A percentile compares a stretch with the other conserved stretches of the same genome.
Conservation (phyloP, 2,329 filamentous ascomycete species). For the Sporothrix protearum region DNA sequence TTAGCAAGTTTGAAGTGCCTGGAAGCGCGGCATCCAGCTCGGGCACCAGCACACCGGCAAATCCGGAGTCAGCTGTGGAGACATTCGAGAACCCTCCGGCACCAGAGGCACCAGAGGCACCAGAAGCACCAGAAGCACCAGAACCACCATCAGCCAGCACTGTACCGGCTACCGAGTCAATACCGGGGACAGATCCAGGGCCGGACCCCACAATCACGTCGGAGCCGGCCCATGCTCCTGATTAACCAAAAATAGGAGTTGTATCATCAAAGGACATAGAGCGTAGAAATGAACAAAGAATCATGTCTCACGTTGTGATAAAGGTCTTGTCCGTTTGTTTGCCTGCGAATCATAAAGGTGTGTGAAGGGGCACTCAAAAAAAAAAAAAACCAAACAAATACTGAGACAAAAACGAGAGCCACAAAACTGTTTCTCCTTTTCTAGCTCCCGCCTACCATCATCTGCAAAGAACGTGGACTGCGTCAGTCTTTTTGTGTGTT, state of each 20-base stretch:
- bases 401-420: neutral
- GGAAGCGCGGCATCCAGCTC: neutral
- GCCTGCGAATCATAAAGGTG: constrained; percentile 2
- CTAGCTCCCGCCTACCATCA: neutral
- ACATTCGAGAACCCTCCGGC: neutral
- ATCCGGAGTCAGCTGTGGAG: constrained; percentile 1
- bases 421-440: neutral
- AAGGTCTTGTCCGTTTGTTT: constrained; percentile 4
- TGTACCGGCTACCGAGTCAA: neutral
- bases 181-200: constrained; percentile 1
- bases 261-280: no score
- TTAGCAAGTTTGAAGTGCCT: constrained; percentile 48
- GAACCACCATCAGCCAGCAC: neutral
- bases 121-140: no score
- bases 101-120: neutral
- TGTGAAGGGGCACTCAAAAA: constrained; percentile 4
- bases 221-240: neutral
- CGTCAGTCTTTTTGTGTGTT: neutral
- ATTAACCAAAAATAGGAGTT: constrained; percentile 7
- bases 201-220: neutral
- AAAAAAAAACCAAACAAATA: no score
- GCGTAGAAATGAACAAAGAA: neutral
- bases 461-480: neutral
- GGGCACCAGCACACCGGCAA: neutral
- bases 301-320: neutral